These are phyloP conservation scores for Botrytis hyacinthi DNA, from an alignment of 2,329 filamentous ascomycete species.

Conservation along the genomic window DNA sequence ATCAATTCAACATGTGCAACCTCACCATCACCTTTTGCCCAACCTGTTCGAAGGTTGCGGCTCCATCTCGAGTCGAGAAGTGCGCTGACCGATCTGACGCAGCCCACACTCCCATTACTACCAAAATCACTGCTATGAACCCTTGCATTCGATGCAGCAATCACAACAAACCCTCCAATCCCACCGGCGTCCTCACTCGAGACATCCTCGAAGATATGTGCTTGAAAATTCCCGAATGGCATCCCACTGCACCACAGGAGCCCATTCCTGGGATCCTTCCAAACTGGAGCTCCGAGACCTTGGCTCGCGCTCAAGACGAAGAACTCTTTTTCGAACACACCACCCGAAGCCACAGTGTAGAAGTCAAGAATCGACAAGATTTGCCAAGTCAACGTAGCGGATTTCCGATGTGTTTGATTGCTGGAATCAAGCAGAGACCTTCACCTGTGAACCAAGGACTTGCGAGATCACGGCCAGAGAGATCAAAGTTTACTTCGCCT, in stretches of 20 bases:
- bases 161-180: neutral
- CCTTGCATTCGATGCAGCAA: neutral
- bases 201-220: neutral
- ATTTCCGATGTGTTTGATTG: neutral
- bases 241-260: neutral
- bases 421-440: neutral
- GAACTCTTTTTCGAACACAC: constrained; percentile 5
- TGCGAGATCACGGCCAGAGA: neutral
- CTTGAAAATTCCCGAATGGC: neutral
- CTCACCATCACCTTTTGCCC: neutral
- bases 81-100: neutral
- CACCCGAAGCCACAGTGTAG: neutral
- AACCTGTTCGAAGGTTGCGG: neutral
- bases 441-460: neutral
- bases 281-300: neutral
- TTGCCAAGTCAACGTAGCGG: neutral
- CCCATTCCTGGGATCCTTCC: neutral
- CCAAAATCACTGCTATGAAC: neutral
- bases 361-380: neutral
- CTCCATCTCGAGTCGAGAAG: neutral
- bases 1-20: neutral
- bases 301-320: neutral
- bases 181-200: neutral
- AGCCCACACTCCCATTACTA: neutral
- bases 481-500: neutral